Evolutionary conservation across 345 rosid genomes (phyloP), one percentile per base, ranked within the genome.

Genomic region (Excoecaria agallocha): DNA sequence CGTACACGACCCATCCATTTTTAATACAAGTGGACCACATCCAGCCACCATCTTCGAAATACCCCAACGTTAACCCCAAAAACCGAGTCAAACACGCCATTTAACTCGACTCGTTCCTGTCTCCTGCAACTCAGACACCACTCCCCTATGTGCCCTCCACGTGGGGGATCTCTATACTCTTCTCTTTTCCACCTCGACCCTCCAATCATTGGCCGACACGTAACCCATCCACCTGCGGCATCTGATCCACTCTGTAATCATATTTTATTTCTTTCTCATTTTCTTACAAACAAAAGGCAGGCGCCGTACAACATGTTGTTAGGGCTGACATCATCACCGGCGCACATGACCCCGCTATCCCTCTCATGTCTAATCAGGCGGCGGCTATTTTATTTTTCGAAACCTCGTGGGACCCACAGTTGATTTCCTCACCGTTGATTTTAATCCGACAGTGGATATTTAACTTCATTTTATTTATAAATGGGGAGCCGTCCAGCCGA

Each of bases 401-500:
- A 20, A 10, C 12, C 3, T 16, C 3, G 0, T 30, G 12, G 78
- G 69, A 50, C 68, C 78, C 51, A 46, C 22, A 4, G 25, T 15
- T 46, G 8, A 8, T 17, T 43, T 15, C 19, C 1, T 5, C 55
- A 55, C 77, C 77, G 71, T 74, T 9, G 24, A 55, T 52, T 0
- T 17, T 10, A 38, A 64, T 63, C 70, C 1, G 24, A 73, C 69
- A 63, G 70, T 39, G 3, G 54, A 51, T 11, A 74, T 25, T 38
- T 7, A 24, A 43, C 48, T 6, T 43, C 10, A 43, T 6, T 43
- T 3, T 43, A 3, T 43, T 43, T 41, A 41, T 41, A 43, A 43
- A 5, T 43, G 48, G 56, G 68, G 74, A 82, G 89, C 84, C 85
- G 85, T 76, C 83, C 71, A 84, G 79, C 88, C 91, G 87, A 80